Conservation (phyloP, 768 basidiomycete genomes). For the Calocera viscosa region DNA sequence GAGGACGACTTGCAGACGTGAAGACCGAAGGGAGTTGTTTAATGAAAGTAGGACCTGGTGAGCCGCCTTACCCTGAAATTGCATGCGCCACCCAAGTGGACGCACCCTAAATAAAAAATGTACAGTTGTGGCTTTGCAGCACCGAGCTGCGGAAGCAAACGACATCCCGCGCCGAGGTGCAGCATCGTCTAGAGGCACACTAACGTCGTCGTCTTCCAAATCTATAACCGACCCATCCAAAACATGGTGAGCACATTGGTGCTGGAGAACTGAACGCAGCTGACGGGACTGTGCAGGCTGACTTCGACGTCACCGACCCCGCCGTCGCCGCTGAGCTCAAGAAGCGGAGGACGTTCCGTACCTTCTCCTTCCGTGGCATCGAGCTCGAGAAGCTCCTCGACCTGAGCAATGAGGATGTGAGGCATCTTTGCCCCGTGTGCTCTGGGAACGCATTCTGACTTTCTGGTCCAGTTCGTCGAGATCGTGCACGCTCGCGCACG, state of each 20-base stretch:
- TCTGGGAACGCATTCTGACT: constrained; percentile 11
- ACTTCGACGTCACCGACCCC: constrained; percentile 76
- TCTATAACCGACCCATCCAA: constrained; percentile 20
- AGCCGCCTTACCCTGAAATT: neutral
- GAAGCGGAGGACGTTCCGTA: constrained; percentile 97
- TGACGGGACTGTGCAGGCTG: constrained; percentile 44
- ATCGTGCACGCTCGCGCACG: constrained; percentile 98
- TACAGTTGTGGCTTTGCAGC: constrained; percentile 3
- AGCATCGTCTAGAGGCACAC: neutral
- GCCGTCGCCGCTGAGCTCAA: constrained; percentile 90
- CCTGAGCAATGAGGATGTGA: constrained; percentile 85
- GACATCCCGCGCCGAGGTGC: neutral
- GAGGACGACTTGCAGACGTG: constrained; percentile 75
- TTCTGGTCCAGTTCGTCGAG: constrained; percentile 22
- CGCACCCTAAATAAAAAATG: neutral
- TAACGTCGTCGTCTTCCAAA: constrained; percentile 12
- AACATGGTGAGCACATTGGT: constrained; percentile 25
- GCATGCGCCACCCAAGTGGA: neutral
- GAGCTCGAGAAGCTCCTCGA: constrained; percentile 98
- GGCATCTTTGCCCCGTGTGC: constrained; percentile 26
- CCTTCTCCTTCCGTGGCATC: constrained; percentile 95
- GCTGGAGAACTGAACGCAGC: neutral
- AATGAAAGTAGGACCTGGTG: neutral
- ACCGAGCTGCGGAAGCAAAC: neutral
- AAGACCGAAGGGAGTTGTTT: constrained; percentile 1